These are phyloP conservation scores for Torulaspora globosa DNA, from an alignment of 1,139 yeast species.

Conservation along the genomic window DNA sequence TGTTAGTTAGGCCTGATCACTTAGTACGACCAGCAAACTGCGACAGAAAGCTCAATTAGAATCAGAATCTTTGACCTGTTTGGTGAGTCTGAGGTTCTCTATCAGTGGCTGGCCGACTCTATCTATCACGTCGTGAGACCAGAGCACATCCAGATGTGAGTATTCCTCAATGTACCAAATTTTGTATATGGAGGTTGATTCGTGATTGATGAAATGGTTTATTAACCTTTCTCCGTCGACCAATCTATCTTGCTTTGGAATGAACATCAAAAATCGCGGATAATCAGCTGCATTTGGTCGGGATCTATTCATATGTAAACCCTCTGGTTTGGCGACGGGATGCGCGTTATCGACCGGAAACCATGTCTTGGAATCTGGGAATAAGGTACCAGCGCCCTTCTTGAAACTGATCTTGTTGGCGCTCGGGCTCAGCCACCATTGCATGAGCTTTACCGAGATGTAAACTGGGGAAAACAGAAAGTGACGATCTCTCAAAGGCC, in stretches of 20 bases:
- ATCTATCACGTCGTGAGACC: slow-evolving; percentile 76
- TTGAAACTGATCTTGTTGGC: slow-evolving; percentile 28
- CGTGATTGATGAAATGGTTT: slow-evolving; percentile 46
- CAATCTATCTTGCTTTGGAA: slow-evolving; percentile 53
- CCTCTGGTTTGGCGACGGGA: slow-evolving; percentile 15
- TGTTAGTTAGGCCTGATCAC: not conserved
- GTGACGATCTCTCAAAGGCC: slow-evolving; percentile 60
- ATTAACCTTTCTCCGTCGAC: slow-evolving; percentile 57
- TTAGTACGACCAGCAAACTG: slow-evolving; percentile 6
- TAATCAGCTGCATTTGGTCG: slow-evolving; percentile 13
- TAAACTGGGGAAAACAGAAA: slow-evolving; percentile 83
- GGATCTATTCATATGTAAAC: slow-evolving; percentile 19
- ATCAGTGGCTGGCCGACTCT: slow-evolving; percentile 46
- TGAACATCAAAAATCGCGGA: slow-evolving; percentile 44
- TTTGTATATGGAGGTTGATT: slow-evolving; percentile 44
- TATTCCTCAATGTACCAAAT: slow-evolving; percentile 50
- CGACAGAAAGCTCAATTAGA: slow-evolving; percentile 1
- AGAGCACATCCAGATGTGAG: slow-evolving; percentile 85
- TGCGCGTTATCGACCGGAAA: slow-evolving; percentile 26
- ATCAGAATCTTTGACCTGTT: slow-evolving; percentile 1
- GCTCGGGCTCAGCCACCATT: slow-evolving; percentile 69
- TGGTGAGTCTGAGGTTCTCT: slow-evolving; percentile 26
- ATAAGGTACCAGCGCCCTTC: slow-evolving; percentile 27
- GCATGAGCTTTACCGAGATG: slow-evolving; percentile 75
- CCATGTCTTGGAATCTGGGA: slow-evolving; percentile 36